Percentiles rank a stretch among this genome's conserved stretches.
Conservation (phyloP, 2,329 filamentous ascomycete genomes). For the Drechslera avenae region DNA sequence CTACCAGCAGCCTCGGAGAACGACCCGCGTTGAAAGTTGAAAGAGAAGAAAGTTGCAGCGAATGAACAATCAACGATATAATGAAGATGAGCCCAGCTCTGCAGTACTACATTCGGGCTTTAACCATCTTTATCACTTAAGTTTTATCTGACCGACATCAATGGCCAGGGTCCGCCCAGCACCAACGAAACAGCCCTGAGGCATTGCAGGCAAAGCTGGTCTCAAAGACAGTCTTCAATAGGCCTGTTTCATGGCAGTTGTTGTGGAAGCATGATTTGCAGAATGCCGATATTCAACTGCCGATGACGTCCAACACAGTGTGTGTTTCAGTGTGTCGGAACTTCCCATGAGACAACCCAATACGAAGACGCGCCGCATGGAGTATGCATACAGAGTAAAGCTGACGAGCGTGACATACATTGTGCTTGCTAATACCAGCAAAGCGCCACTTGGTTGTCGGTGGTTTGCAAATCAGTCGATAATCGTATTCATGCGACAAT, state of each 20-base stretch:
- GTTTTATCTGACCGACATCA: background rate
- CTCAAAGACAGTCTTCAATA: constrained; percentile 1
- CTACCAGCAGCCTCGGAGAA: constrained; percentile 36
- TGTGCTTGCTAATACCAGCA: background rate
- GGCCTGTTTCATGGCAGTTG: background rate
- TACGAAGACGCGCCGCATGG: background rate
- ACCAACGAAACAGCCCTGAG: constrained; percentile 18
- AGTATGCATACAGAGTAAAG: background rate
- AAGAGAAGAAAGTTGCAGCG: background rate
- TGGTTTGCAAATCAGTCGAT: background rate
- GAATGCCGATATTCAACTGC: background rate
- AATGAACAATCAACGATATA: background rate
- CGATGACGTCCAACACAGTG: constrained; percentile 5
- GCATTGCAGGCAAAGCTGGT: constrained; percentile 3
- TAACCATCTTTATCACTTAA: constrained; percentile 12
- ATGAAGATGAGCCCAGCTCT: constrained; percentile 13
- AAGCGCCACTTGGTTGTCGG: too few species aligned
- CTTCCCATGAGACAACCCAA: background rate
- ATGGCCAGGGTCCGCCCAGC: constrained; percentile 6
- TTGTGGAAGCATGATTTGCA: constrained; percentile 4
- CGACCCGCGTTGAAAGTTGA: constrained; percentile 1
- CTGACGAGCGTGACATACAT: background rate
- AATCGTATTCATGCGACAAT: background rate
- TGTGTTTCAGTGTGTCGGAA: constrained; percentile 15
- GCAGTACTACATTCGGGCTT: background rate